Evolutionary conservation across 78 protist genomes (phyloP).

Genomic region (Thecamonas trahens): DNA sequence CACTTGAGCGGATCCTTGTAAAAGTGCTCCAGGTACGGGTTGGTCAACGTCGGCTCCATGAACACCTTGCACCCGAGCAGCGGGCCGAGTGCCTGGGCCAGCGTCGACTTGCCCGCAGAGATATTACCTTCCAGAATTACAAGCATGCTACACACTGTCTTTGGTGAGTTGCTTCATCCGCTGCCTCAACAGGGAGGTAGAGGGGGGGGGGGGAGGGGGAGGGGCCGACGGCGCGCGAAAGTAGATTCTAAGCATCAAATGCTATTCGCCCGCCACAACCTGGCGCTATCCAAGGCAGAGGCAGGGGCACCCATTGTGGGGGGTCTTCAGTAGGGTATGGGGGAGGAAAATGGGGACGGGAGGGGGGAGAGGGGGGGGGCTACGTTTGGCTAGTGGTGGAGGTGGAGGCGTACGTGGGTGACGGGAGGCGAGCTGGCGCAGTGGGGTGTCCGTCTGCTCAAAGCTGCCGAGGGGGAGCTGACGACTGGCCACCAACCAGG

Average conservation of each 20-base stretch:
- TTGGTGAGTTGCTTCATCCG: background rate
- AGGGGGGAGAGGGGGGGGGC: too few relatives aligned
- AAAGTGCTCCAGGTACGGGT: constrained; percentile 55
- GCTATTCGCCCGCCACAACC: background rate
- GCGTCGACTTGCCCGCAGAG: constrained; percentile 40
- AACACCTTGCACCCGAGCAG: constrained; percentile 28
- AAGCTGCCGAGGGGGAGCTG: too few relatives aligned
- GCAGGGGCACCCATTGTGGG: background rate
- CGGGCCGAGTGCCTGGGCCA: constrained; percentile 25
- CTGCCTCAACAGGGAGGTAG: too few relatives aligned
- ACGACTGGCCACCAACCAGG: too few relatives aligned
- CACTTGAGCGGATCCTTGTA: constrained; percentile 49
- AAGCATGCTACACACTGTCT: constrained; percentile 14
- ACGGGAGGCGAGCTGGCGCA: too few relatives aligned
- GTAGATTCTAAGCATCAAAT: constrained; percentile 6
- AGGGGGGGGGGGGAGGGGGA: too few relatives aligned
- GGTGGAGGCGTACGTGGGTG: too few relatives aligned
- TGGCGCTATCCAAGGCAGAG: background rate
- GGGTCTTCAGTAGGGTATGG: too few relatives aligned
- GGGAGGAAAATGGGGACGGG: too few relatives aligned
- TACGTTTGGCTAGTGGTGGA: too few relatives aligned
- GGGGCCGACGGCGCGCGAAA: too few relatives aligned
- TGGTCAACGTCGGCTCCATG: constrained; percentile 57
- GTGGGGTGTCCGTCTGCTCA: too few relatives aligned
- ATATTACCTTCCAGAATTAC: constrained; percentile 63